Evolutionary conservation across 1,284 basidiomycete genomes (phyloP).

Genomic region (Puccinia hordei): DNA sequence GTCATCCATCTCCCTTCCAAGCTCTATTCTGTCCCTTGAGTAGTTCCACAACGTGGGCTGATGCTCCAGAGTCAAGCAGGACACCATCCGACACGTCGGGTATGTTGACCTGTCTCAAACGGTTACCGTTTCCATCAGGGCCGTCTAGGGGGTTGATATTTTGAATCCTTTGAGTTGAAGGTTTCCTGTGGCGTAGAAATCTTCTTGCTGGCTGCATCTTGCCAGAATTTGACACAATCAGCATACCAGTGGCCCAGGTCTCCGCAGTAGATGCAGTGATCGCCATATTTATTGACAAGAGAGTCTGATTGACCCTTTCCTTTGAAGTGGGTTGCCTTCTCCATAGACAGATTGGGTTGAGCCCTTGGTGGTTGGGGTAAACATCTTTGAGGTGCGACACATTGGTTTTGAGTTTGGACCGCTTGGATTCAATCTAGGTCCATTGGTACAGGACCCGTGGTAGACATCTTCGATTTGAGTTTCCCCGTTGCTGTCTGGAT

Average conservation of each 20-base stretch:
- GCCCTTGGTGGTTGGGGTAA: slow-evolving; percentile 62
- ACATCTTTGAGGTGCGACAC: slow-evolving; percentile 52
- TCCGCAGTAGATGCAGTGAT: neutral
- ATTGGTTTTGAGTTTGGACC: neutral
- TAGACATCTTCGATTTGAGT: too few species aligned
- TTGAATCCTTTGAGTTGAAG: too few species aligned
- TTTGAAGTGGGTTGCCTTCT: neutral
- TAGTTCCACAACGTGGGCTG: too few species aligned
- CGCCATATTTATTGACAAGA: neutral
- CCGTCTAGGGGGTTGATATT: neutral
- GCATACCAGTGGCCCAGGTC: slow-evolving; percentile 9
- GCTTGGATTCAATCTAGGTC: neutral
- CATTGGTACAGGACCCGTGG: neutral
- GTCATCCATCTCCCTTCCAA: too few species aligned
- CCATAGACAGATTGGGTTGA: slow-evolving; percentile 56
- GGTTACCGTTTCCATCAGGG: neutral
- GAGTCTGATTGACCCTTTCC: neutral
- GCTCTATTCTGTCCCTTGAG: too few species aligned
- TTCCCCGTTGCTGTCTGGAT: neutral
- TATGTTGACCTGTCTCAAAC: neutral
- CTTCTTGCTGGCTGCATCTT: neutral
- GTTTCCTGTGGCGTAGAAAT: neutral
- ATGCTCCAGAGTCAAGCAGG: slow-evolving; percentile 16
- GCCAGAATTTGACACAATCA: slow-evolving; percentile 1
- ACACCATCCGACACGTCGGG: too few species aligned